Base-by-base conservation (phyloP, 2,329 filamentous ascomycete genomes). In the Elsinoe arachidis region DNA sequence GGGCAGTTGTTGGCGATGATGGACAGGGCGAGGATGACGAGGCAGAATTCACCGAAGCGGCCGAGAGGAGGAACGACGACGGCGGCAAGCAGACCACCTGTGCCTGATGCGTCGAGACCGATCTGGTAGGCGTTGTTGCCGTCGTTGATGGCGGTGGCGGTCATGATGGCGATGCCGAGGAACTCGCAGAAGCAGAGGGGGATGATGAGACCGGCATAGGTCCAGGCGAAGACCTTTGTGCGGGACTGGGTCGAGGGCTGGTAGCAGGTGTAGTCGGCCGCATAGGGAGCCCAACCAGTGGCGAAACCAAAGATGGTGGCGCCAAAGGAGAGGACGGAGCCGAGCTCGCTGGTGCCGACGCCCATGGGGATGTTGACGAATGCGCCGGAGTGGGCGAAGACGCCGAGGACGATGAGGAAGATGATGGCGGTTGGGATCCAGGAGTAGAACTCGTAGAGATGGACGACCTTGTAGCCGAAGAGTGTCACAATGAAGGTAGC, bases 241-340 rank as follows among this genome's bases (percentile, higher is more conserved):
- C 81, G 78, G 30, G 80, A 79, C 39, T 82, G 82, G 21, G 72
- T 76, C 2, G 77, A 74, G 0, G 87, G 86, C 64, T 90, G 87
- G 70, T 91, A 91, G 53, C 89, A 86, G 19, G 86, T 89, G 69
- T 90, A 92, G 67, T 92, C 88, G 7, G 86, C 84, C 0, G 87
- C 86, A 59, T 85, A 87, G 5, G 80, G 80, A 1, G 85, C 83
- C 87, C 88, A 93, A 57, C 88, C 81, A 1, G 86, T 84, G 15
- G 84, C 78, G 66, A 87, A 85, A 38, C 85, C 81, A 68, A 82
- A 85, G 34, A 90, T 75, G 15, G 84, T 79, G 11, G 84, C 78
- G 44, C 83, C 79, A 65, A 87, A 87, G 58, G 82, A 84, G 46
- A 93, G 75, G 39, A 85, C 70, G 57, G 75, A 67, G 58, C 85